phyloP scores from a whole-genome alignment of 352 stramenopile species.

The Halophytophthora polymorphica region DNA sequence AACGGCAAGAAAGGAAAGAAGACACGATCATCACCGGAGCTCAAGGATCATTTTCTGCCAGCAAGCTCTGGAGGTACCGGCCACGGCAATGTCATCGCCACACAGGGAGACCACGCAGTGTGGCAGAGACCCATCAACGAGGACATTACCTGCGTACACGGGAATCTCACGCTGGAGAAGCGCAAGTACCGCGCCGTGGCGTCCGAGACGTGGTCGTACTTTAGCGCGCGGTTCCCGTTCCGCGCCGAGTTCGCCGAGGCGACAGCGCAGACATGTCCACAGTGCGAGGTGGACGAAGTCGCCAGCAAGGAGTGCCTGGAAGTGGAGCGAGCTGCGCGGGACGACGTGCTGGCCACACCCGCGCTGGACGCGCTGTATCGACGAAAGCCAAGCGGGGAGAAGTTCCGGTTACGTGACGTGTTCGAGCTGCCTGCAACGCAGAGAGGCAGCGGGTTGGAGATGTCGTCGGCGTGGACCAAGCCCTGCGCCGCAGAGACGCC shows the following conservation, averaged over 20 bases:
- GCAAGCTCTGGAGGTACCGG: constrained; percentile 1
- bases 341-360: constrained; percentile 54
- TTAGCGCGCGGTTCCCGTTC: constrained; percentile 52
- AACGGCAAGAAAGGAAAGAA: constrained; percentile 27
- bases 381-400: constrained; percentile 29
- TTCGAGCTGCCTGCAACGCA: constrained; percentile 35
- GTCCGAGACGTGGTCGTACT: constrained; percentile 56
- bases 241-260: constrained; percentile 32
- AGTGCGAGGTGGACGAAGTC: constrained; percentile 53
- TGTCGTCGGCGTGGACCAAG: constrained; percentile 19
- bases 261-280: constrained; percentile 33
- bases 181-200: constrained; percentile 59
- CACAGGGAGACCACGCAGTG: constrained; percentile 13
- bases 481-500: constrained; percentile 9
- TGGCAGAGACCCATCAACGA: constrained; percentile 58
- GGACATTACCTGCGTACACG: constrained; percentile 72
- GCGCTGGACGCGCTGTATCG: constrained; percentile 57
- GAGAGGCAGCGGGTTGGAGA: constrained; percentile 18
- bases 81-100: neutral
- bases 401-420: constrained; percentile 39
- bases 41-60: constrained; percentile 12
- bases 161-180: constrained; percentile 63
- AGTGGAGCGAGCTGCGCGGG: constrained; percentile 44
- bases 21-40: constrained; percentile 9
- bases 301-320: constrained; percentile 50